Evolutionary conservation across 305 asterid genomes (phyloP), one percentile per base, ranked within the genome.

Genomic region (Fraxinus floribunda): DNA sequence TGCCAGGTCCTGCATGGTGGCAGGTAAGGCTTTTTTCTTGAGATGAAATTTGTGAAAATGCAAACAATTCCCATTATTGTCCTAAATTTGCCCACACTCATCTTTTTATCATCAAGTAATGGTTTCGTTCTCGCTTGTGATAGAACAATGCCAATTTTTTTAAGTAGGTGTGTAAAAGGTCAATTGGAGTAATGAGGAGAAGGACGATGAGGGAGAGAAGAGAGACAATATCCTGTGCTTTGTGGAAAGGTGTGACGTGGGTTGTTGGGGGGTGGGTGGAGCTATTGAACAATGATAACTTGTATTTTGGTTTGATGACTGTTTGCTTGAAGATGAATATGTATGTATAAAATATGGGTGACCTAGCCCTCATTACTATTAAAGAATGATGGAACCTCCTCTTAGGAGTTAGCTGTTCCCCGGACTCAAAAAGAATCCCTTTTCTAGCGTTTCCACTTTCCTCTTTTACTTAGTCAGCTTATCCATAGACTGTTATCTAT

Each of bases 1-100:
- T 94, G 91, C 99, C 99, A 15, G 99, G 99, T 41, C 92, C 97
- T 81, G 90, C 93, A 18, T 96, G 98, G 99, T 96, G 99, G 99
- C 99, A 96, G 97, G 99, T 95, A 85, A 81, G 29, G 60, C 49
- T 38, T 44, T 36, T 38, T 38, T 36, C 80, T 75, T 6, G 1
- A 30, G 75, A 70, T 30, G 75, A 7, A 30, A 70, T 39, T 39
- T 30, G 39, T 0, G 39, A 29, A 70, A 70, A 70, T 68, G 75
- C 75, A 24, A 29, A 70, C 16, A 15, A 68, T 4, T 15, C 36
- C n/a, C 15, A 30, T 26, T 68, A 30, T 1, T 29, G 38, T 30
- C 75, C 38, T 68, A 30, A 5, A 13, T 30, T 13, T 68, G n/a
- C 1, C 72, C 71, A 62, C 29, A 24, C 16, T 68, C 7, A 29